Evolutionary conservation across 2,329 filamentous ascomycete species (phyloP), one percentile per base, ranked within the genome.

Genomic region (Gyromitra esculenta): DNA sequence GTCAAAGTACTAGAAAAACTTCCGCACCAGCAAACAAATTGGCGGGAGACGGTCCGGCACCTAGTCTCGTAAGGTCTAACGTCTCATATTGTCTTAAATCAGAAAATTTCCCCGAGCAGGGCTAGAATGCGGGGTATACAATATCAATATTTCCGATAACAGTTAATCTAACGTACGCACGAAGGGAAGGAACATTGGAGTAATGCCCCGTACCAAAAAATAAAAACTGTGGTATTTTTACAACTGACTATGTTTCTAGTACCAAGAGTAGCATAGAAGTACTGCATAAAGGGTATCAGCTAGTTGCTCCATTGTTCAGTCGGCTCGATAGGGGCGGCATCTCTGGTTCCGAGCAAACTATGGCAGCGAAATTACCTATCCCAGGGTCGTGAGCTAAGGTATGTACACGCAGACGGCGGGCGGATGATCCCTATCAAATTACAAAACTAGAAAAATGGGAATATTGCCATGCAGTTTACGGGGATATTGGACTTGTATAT

Each of bases 401-500:
- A 31, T 31, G 25, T 31, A 3, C 18, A 56, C 15, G 64, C 35
- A 5, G n/a, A 31, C 25, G 4, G 4, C 25, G 25, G 6, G 35
- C 18, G 65, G 37, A 45, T 35, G 8, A 37, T 45, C 21, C 41
- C 37, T 62, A 31, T 50, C 3, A 25, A 35, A 25, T 50, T 62
- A 25, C 21, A 54, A 52, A 39, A 39, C 18, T 0, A 62, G 39
- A 62, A 25, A 35, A 2, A 52, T 18, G 31, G 25, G 21, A 9
- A 9, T 45, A 56, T 31, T 56, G 52, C 31, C 18, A 13, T 39
- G 15, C 56, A 59, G 39, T 50, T 25, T 31, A 70, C 21, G 5
- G 31, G 66, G n/a, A 50, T 70, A 31, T 31, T 37, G 18, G 13
- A 15, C 37, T 35, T 56, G 68, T 71, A 71, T 71, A 43, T 71